phyloP scores from a whole-genome alignment of 108 stramenopile genomes.

The Cyclotella choctawhatcheeana region DNA sequence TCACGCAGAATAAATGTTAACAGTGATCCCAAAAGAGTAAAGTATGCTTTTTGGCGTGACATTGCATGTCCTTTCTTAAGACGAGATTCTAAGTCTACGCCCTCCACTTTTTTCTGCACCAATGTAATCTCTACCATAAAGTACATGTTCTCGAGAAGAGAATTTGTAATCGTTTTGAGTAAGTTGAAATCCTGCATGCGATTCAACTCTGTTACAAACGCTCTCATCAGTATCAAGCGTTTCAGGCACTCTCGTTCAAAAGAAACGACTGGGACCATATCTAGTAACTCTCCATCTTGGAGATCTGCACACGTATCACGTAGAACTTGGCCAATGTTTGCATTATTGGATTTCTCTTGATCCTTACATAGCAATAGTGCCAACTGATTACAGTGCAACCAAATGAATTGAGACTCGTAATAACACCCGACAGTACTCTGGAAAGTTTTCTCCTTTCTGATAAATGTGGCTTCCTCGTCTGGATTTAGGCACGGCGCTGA shows the following conservation, averaged over 20 bases:
- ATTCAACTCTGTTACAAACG: constrained; percentile 12
- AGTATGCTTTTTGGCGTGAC: constrained; percentile 34
- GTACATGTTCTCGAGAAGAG: constrained; percentile 32
- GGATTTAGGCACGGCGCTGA: constrained; percentile 3
- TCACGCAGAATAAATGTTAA: constrained; percentile 18
- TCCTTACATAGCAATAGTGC: constrained; percentile 12
- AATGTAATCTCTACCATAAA: constrained; percentile 23
- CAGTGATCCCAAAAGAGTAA: constrained; percentile 22
- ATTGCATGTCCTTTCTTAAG: constrained; percentile 32
- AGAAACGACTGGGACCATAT: constrained; percentile 16
- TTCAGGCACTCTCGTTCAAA: constrained; percentile 45
- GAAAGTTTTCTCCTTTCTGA: constrained; percentile 9
- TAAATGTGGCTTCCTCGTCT: constrained; percentile 21
- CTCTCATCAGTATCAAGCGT: constrained; percentile 20
- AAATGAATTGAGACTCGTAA: constrained; percentile 32
- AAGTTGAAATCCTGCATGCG: not conserved
- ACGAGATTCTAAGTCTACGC: constrained; percentile 17
- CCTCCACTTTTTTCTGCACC: constrained; percentile 32
- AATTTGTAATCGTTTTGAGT: not conserved
- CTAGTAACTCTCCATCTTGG: constrained; percentile 7
- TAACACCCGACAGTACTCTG: constrained; percentile 20
- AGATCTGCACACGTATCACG: constrained; percentile 10
- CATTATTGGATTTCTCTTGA: not conserved
- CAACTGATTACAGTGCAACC: constrained; percentile 35
- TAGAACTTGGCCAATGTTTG: constrained; percentile 17